phyloP scores from a whole-genome alignment of 805 yeast genomes.

The Torulaspora indica region DNA sequence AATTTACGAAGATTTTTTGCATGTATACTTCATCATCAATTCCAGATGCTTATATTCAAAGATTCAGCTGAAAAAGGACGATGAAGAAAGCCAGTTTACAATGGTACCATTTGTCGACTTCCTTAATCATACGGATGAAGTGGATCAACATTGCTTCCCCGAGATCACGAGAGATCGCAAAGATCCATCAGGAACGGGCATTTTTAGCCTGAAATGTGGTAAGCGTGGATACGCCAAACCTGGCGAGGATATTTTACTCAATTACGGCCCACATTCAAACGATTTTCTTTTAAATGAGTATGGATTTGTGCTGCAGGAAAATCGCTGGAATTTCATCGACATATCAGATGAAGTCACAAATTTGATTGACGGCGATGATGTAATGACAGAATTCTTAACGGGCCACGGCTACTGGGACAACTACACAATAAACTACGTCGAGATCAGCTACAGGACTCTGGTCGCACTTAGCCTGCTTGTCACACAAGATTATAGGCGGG shows the following conservation, averaged over 20 bases:
- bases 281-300: slow-evolving; percentile 79
- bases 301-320: slow-evolving; percentile 62
- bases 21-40: slow-evolving; percentile 85
- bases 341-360: slow-evolving; percentile 43
- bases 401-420: slow-evolving; percentile 62
- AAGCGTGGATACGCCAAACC: slow-evolving; percentile 15
- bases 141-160: slow-evolving; percentile 51
- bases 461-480: slow-evolving; percentile 61
- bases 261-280: slow-evolving; percentile 87
- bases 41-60: slow-evolving; percentile 85
- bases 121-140: slow-evolving; percentile 57
- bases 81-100: slow-evolving; percentile 60
- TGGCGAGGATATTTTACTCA: slow-evolving; percentile 59
- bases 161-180: slow-evolving; percentile 32
- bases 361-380: slow-evolving; percentile 32
- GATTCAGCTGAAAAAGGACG: slow-evolving; percentile 49
- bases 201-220: slow-evolving; percentile 31
- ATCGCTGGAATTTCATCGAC: slow-evolving; percentile 70
- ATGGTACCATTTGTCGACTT: slow-evolving; percentile 90
- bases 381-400: slow-evolving; percentile 45
- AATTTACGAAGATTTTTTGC: slow-evolving; percentile 39
- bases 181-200: slow-evolving; percentile 28
- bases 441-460: slow-evolving; percentile 66
- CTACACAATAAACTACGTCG: slow-evolving; percentile 54
- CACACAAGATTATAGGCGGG: slow-evolving; percentile 24